Conservation (phyloP, 225 moss, liverwort and hornwort genomes). For the Bryoerythrophyllum caledonicum region DNA sequence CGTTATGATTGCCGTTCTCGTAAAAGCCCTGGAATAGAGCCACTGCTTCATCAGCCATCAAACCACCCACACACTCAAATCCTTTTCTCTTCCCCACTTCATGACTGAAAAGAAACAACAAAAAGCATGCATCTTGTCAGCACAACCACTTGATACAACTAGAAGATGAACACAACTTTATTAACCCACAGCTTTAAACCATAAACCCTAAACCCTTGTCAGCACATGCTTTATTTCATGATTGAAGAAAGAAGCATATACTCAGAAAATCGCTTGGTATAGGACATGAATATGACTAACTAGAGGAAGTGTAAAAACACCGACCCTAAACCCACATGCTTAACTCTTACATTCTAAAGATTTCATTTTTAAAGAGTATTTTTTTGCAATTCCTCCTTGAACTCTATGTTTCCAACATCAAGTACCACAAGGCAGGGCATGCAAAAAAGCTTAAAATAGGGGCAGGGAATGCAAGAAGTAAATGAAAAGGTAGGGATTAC, state of each 20-base stretch:
- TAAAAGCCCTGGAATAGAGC: conserved; percentile 83
- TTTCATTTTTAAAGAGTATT: too few species aligned
- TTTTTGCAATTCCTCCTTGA: not conserved
- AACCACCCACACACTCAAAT: conserved; percentile 69
- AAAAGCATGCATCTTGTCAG: conserved; percentile 7
- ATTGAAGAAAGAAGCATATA: too few species aligned
- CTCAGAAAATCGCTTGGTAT: too few species aligned
- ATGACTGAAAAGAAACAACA: conserved; percentile 21
- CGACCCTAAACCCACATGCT: too few species aligned
- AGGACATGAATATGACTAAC: too few species aligned
- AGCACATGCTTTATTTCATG: too few species aligned
- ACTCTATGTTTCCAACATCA: not conserved
- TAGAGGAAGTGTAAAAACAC: too few species aligned
- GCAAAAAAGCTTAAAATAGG: too few species aligned
- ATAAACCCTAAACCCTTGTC: not conserved
- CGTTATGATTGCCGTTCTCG: conserved; percentile 88
- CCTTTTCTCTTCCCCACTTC: conserved; percentile 31
- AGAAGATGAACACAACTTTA: not conserved
- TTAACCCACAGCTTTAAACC: not conserved
- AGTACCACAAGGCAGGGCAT: not conserved
- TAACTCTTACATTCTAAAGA: too few species aligned
- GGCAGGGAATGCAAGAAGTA: too few species aligned
- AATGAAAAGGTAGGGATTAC: conserved; percentile 34
- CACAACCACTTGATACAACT: conserved; percentile 12
- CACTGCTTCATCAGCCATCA: conserved; percentile 91